phyloP scores from a whole-genome alignment of 1,284 basidiomycete genomes.

The Fomitopsis pinicola region DNA sequence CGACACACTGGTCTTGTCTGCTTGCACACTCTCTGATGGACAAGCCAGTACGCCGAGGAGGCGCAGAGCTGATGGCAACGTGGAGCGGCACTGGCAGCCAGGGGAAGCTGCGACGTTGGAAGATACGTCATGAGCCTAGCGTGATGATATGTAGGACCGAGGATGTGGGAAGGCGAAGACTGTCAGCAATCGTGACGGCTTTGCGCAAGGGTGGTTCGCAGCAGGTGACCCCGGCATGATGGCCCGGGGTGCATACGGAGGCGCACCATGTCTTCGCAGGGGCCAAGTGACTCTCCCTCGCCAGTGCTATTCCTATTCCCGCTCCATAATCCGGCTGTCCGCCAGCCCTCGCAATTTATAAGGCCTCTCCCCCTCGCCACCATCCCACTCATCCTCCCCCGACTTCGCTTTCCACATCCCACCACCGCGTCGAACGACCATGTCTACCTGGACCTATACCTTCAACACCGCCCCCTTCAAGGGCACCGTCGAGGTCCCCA shows the following conservation, averaged over 20 bases:
- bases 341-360: neutral
- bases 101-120: neutral
- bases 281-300: neutral
- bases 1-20: too few relatives aligned
- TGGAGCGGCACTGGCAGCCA: too few relatives aligned
- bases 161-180: neutral
- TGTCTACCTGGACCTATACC: conserved; percentile 45
- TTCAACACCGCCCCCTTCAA: conserved; percentile 68
- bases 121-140: neutral
- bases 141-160: neutral
- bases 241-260: neutral
- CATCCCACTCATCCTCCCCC: neutral
- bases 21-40: too few relatives aligned
- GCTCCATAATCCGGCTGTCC: neutral
- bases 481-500: conserved; percentile 64
- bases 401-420: neutral
- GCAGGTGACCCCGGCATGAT: neutral
- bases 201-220: neutral
- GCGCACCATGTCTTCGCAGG: neutral
- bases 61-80: too few relatives aligned
- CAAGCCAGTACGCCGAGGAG: neutral
- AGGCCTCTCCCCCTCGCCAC: neutral
- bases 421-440: conserved; percentile 20
- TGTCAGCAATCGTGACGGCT: neutral
- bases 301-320: neutral